A percentile compares a stretch with the other conserved stretches of the same genome.
Evolutionary conservation across 2,329 filamentous ascomycete genomes (phyloP).

Genomic region (Alternaria ethzedia): DNA sequence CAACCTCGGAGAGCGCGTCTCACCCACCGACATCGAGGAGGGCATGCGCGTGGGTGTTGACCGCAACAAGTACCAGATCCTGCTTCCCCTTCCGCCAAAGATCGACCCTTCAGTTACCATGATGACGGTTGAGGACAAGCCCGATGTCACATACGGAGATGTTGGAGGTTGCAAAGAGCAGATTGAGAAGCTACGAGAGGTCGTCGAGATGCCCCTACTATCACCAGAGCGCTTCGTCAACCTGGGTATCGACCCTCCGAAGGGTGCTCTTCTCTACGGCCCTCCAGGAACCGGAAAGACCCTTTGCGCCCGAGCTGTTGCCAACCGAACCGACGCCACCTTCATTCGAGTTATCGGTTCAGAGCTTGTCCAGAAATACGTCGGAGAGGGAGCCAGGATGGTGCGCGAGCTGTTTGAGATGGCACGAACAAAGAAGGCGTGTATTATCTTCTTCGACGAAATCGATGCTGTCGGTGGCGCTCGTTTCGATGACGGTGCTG

Average conservation of each 20-base stretch:
- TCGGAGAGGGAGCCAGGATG: slow-evolving; percentile 97
- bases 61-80: slow-evolving; percentile 98
- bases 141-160: slow-evolving; percentile 98
- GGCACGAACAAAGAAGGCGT: slow-evolving; percentile 98
- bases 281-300: slow-evolving; percentile 99
- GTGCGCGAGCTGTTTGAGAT: slow-evolving; percentile 99
- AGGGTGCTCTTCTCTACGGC: slow-evolving; percentile 94
- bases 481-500: slow-evolving; percentile 94
- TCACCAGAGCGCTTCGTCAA: slow-evolving; percentile 97
- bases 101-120: slow-evolving; percentile 99
- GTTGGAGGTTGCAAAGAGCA: slow-evolving; percentile 99
- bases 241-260: slow-evolving; percentile 98
- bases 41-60: slow-evolving; percentile 99
- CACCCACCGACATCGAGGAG: slow-evolving; percentile 98
- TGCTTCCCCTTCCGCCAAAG: slow-evolving; percentile 93
- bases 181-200: slow-evolving; percentile 97
- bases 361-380: slow-evolving; percentile 98
- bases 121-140: slow-evolving; percentile 99
- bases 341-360: slow-evolving; percentile 99
- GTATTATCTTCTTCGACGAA: slow-evolving; percentile 99
- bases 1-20: slow-evolving; percentile 94
- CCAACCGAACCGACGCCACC: slow-evolving; percentile 96
- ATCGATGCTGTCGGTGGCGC: slow-evolving; percentile 96
- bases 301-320: slow-evolving; percentile 93
- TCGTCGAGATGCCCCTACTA: slow-evolving; percentile 96